Evolutionary conservation across 2,329 filamentous ascomycete species (phyloP).

Genomic region (Clarireedia paspali): DNA sequence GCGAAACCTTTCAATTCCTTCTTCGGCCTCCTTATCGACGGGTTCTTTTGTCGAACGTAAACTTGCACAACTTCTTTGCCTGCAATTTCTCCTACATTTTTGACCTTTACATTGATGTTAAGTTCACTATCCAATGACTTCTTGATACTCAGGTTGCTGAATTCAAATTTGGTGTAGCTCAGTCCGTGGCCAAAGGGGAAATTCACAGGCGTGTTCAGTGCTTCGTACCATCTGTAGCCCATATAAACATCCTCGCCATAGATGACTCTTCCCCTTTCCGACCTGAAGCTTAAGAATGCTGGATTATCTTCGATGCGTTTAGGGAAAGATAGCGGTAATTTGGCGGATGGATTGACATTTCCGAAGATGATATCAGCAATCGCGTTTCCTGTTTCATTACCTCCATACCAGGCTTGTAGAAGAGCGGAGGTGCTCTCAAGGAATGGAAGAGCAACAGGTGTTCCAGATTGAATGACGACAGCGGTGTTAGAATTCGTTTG

Average conservation of each 20-base stretch:
- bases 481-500: conserved; percentile 54
- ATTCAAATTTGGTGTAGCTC: conserved; percentile 63
- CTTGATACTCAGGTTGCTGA: neutral
- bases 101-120: conserved; percentile 16
- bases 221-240: conserved; percentile 76
- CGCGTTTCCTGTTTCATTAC: conserved; percentile 78
- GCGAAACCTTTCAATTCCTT: conserved; percentile 60
- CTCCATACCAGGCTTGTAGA: conserved; percentile 76
- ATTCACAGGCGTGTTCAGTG: conserved; percentile 52
- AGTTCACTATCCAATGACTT: neutral
- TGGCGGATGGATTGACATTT: conserved; percentile 57
- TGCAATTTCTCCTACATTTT: conserved; percentile 48
- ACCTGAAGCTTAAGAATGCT: conserved; percentile 65
- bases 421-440: conserved; percentile 45
- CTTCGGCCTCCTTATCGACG: conserved; percentile 37
- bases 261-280: conserved; percentile 61
- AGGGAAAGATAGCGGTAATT: conserved; percentile 69
- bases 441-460: conserved; percentile 68
- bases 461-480: conserved; percentile 71
- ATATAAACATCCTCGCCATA: conserved; percentile 79
- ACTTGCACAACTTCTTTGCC: conserved; percentile 52
- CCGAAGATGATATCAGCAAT: conserved; percentile 67
- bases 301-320: conserved; percentile 61
- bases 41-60: conserved; percentile 48
- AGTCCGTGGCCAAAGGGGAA: conserved; percentile 77